phyloP scores from a whole-genome alignment of 2,329 filamentous ascomycete genomes.

The Metarhizium anisopliae region DNA sequence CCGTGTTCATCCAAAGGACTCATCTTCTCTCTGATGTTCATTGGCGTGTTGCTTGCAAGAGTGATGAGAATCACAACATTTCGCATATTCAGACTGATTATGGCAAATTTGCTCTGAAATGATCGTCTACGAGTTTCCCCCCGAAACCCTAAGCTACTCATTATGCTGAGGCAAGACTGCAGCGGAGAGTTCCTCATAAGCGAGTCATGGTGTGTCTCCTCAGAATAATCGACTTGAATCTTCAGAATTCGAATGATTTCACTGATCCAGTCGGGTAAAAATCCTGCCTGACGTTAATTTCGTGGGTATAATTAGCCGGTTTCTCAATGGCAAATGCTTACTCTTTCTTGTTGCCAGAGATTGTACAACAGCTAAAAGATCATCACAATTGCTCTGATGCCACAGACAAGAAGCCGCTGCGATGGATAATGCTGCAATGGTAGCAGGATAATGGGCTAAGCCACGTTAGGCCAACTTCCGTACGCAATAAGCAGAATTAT shows the following conservation, averaged over 20 bases:
- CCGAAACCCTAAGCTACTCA: conserved; percentile 68
- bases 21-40: conserved; percentile 43
- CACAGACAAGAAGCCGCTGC: conserved; percentile 36
- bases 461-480: conserved; percentile 8
- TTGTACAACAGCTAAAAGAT: conserved; percentile 61
- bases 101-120: conserved; percentile 65
- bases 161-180: conserved; percentile 67
- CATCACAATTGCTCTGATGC: conserved; percentile 50
- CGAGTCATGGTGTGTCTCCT: conserved; percentile 62
- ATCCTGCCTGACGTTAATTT: conserved; percentile 32
- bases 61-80: conserved; percentile 60
- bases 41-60: conserved; percentile 49
- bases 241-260: conserved; percentile 63
- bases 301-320: background rate
- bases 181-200: conserved; percentile 65
- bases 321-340: conserved; percentile 8
- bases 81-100: conserved; percentile 65
- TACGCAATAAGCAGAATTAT: background rate
- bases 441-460: conserved; percentile 44
- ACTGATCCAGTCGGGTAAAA: conserved; percentile 52
- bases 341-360: conserved; percentile 30
- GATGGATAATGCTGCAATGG: conserved; percentile 53
- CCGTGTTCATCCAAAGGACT: conserved; percentile 53
- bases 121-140: conserved; percentile 52
- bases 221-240: conserved; percentile 71